Percentiles rank a stretch among this genome's conserved stretches.
Conservation (phyloP, 352 stramenopile species). For the Globisporangium polare region DNA sequence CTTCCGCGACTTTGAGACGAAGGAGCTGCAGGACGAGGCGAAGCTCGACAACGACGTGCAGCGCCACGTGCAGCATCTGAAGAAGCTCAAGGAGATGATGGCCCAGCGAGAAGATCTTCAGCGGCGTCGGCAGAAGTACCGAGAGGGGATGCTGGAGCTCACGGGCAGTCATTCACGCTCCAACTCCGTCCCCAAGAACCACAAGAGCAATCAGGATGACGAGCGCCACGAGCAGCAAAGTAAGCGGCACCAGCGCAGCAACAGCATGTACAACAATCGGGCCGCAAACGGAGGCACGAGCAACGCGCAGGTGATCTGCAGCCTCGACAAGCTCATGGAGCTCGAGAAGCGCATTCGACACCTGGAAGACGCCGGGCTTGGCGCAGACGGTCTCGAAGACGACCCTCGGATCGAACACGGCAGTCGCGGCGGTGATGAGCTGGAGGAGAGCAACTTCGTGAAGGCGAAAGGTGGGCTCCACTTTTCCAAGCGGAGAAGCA, state of each 20-base stretch:
- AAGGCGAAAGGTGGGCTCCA: constrained; percentile 31
- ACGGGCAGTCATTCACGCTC: constrained; percentile 24
- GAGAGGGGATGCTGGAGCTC: constrained; percentile 56
- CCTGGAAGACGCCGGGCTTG: constrained; percentile 67
- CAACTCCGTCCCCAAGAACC: constrained; percentile 24
- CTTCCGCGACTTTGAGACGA: constrained; percentile 77
- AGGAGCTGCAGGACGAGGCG: constrained; percentile 54
- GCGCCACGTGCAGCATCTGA: constrained; percentile 85
- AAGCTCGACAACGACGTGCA: constrained; percentile 86
- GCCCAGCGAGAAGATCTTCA: constrained; percentile 58
- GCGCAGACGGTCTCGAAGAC: constrained; percentile 36
- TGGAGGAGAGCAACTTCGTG: constrained; percentile 19
- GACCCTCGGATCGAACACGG: constrained; percentile 15
- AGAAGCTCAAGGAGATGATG: constrained; percentile 69
- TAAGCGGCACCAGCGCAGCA: constrained; percentile 18
- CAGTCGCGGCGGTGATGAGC: constrained; percentile 18
- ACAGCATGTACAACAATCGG: constrained; percentile 31
- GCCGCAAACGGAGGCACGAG: constrained; percentile 7
- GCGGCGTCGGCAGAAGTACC: constrained; percentile 54
- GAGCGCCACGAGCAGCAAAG: constrained; percentile 17
- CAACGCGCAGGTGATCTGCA: constrained; percentile 59
- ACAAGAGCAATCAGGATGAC: constrained; percentile 44
- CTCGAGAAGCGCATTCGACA: constrained; percentile 85
- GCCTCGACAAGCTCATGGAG: constrained; percentile 86
- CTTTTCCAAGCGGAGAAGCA: constrained; percentile 49